Percentiles rank a stretch among this genome's conserved stretches.
Evolutionary conservation across 805 yeast genomes (phyloP).

Genomic region (Wickerhamiella bombiphila): DNA sequence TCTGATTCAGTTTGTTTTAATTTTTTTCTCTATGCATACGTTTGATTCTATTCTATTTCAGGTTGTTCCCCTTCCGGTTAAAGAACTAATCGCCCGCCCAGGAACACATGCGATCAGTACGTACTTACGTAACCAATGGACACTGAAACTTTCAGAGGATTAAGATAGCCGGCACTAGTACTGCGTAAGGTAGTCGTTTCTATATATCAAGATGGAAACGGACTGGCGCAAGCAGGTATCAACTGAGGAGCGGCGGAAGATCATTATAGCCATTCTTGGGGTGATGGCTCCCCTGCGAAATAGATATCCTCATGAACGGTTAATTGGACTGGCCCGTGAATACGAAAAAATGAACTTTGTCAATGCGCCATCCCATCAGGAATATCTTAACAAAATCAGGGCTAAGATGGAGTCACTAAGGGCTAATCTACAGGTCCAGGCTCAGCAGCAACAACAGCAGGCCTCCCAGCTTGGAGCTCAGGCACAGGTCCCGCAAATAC

Average conservation of each 20-base stretch:
- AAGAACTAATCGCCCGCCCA: too few species aligned
- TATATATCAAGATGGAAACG: neutral
- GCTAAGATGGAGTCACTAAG: slow-evolving; percentile 9
- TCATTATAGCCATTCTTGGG: slow-evolving; percentile 10
- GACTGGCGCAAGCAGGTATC: slow-evolving; percentile 15
- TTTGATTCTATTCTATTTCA: too few species aligned
- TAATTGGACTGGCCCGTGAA: slow-evolving; percentile 21
- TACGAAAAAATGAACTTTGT: slow-evolving; percentile 21
- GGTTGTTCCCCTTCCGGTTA: too few species aligned
- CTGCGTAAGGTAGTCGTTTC: too few species aligned
- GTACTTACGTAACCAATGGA: too few species aligned
- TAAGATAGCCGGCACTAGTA: too few species aligned
- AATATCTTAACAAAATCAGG: slow-evolving; percentile 13
- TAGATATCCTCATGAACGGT: slow-evolving; percentile 20
- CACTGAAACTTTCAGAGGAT: too few species aligned
- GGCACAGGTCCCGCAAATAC: neutral
- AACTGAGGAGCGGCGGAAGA: slow-evolving; percentile 14
- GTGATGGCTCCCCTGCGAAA: slow-evolving; percentile 16
- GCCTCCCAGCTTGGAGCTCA: slow-evolving; percentile 2
- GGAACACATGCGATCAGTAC: too few species aligned
- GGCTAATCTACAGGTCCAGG: slow-evolving; percentile 8
- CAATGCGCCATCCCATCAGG: slow-evolving; percentile 20
- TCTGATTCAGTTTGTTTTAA: too few species aligned
- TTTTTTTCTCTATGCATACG: too few species aligned
- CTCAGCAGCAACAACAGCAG: slow-evolving; percentile 13